A percentile compares a stretch with the other conserved stretches of the same genome.
Evolutionary conservation across 2,329 filamentous ascomycete species (phyloP).

Genomic region (Calonectria crousiana): DNA sequence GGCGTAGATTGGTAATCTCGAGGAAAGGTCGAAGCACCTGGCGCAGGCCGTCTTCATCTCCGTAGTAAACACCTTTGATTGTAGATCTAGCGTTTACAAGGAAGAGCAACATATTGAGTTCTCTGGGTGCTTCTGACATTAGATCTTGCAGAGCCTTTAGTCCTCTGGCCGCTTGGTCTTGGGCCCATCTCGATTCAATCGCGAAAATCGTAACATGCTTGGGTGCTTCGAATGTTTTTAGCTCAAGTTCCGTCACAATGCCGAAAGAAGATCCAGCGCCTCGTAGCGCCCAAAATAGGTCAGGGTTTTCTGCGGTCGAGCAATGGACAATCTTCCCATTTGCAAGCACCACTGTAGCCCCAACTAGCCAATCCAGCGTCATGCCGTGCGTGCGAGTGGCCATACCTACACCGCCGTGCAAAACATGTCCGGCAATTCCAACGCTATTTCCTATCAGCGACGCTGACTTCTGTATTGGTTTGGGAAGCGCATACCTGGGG

Average conservation of each 20-base stretch:
- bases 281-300: constrained; percentile 47
- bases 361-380: constrained; percentile 43
- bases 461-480: rapidly evolving
- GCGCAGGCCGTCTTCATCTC: constrained; percentile 28
- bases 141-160: constrained; percentile 43
- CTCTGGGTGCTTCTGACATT: constrained; percentile 33
- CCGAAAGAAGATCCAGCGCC: constrained; percentile 49
- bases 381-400: constrained; percentile 43
- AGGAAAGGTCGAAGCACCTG: constrained; percentile 32
- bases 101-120: constrained; percentile 46
- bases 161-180: constrained; percentile 29
- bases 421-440: constrained; percentile 43
- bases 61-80: constrained; percentile 47
- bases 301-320: constrained; percentile 33
- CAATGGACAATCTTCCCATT: constrained; percentile 38
- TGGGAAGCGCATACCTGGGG: constrained; percentile 54
- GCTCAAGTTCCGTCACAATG: constrained; percentile 45
- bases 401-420: constrained; percentile 47
- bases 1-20: constrained; percentile 11
- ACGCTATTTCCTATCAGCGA: constrained; percentile 37
- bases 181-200: constrained; percentile 32
- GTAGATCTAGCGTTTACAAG: constrained; percentile 28
- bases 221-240: constrained; percentile 42
- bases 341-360: constrained; percentile 44
- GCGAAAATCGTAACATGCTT: constrained; percentile 27